A percentile compares a stretch with the other conserved stretches of the same genome.
phyloP scores from a whole-genome alignment of 345 rosid species.

The Lenwebbia sp. region DNA sequence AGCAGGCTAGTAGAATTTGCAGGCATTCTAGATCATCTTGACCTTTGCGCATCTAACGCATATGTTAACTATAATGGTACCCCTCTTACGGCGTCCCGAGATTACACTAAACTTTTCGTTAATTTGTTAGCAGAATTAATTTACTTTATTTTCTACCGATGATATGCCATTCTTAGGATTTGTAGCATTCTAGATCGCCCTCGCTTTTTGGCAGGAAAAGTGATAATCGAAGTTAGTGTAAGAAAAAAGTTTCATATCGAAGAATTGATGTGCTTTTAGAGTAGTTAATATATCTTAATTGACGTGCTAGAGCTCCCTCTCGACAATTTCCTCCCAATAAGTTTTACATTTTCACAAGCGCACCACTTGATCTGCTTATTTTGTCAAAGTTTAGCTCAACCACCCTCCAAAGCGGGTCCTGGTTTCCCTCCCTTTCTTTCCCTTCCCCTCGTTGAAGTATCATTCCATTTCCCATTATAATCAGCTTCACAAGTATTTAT shows the following conservation, averaged over 20 bases:
- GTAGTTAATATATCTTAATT: not conserved
- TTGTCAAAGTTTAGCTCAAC: conserved; percentile 77
- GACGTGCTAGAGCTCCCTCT: not conserved
- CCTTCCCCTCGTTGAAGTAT: not conserved
- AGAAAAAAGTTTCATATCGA: not conserved
- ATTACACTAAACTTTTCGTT: not conserved
- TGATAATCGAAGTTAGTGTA: not conserved
- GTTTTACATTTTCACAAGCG: not conserved
- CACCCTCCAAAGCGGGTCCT: conserved; percentile 31
- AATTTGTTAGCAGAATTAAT: not conserved
- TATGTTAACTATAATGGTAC: not conserved
- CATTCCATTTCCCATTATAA: not conserved
- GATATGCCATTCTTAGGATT: not conserved
- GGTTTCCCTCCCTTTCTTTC: not conserved
- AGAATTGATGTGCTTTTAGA: not conserved
- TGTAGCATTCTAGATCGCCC: not conserved
- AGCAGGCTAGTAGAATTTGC: not conserved
- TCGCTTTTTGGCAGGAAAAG: not conserved
- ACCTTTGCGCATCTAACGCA: not conserved
- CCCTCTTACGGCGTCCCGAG: not conserved
- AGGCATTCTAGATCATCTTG: not conserved
- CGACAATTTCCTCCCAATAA: not conserved
- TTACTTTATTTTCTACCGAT: not conserved
- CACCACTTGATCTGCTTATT: not conserved
- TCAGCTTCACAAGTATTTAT: not conserved